Evolutionary conservation across 2,329 filamentous ascomycete genomes (phyloP), one percentile per base, ranked within the genome.

Genomic region (Hymenoscyphus fructigenus): DNA sequence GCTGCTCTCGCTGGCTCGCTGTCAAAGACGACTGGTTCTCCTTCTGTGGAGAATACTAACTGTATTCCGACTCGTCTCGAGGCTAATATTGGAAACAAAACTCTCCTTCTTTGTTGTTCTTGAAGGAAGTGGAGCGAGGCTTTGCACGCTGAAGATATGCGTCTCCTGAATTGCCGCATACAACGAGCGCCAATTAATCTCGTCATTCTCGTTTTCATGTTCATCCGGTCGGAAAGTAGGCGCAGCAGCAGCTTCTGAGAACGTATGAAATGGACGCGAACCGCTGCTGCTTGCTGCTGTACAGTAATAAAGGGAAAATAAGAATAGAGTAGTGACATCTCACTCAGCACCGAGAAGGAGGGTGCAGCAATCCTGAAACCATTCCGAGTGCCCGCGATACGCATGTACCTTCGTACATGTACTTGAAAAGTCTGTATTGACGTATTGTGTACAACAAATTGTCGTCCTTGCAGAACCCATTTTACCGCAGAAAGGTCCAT

Each of bases 1-100:
- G 14, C 12, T 15, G 36, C 14, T 4, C 36, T 38, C 36, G 36
- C 36, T 23, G 20, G 12, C 12, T 53, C 20, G 47, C 23, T 53
- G 47, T 53, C 20, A 53, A 53, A 44, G 59, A 56, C 50, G n/a
- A 67, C 66, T 38, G 34, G 10, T 38, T 38, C 34, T 38, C 34
- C 36, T 17, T 3, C 2, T 38, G 36, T 38, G 36, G 36, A 17
- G 36, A 17, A 38, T 5, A 36, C 34, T 65, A 65, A 65, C 57
- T 65, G 29, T 14, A 20, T 32, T 56, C 41, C 36, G n/a, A 44
- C 62, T 68, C 64, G 64, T 62, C 65, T 68, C 61, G 55, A 60
- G 29, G 23, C 50, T 64, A 64, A 26, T 50, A 12, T 23, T 53
- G 47, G 47, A 53, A 53, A 53, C n/a, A 53, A 9, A 53, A 14